phyloP scores from a whole-genome alignment of 1,139 yeast species.

The Yamadazyma taylorii region DNA sequence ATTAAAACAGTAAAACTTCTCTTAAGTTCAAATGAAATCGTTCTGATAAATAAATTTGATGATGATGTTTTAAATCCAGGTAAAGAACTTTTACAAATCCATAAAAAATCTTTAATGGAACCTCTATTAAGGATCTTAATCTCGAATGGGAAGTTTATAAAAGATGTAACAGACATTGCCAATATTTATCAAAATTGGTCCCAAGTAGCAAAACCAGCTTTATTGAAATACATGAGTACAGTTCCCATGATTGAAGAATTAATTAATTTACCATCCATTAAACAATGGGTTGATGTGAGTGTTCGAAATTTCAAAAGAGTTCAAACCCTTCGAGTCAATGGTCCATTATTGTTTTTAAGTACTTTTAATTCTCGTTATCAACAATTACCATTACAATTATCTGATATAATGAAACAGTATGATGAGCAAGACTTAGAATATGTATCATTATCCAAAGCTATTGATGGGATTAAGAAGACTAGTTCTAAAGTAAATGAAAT shows the following conservation, averaged over 20 bases:
- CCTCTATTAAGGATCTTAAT: conserved; percentile 46
- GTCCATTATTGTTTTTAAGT: conserved; percentile 65
- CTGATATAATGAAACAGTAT: conserved; percentile 53
- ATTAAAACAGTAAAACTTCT: conserved; percentile 48
- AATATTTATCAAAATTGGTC: conserved; percentile 70
- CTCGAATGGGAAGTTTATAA: conserved; percentile 66
- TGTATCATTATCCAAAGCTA: conserved; percentile 53
- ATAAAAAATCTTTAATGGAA: conserved; percentile 53
- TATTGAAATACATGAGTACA: conserved; percentile 58
- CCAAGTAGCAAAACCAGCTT: conserved; percentile 46
- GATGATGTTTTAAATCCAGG: conserved; percentile 63
- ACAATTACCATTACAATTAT: conserved; percentile 64
- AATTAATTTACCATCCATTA: conserved; percentile 46
- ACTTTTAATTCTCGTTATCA: conserved; percentile 77
- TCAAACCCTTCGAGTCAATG: conserved; percentile 48
- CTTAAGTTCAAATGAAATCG: conserved; percentile 32
- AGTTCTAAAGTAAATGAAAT: conserved; percentile 46
- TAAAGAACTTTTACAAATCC: conserved; percentile 58
- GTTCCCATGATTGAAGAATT: conserved; percentile 35
- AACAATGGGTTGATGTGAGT: conserved; percentile 53
- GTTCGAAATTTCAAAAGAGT: conserved; percentile 38
- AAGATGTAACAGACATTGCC: conserved; percentile 52
- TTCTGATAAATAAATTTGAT: conserved; percentile 49
- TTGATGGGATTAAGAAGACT: conserved; percentile 39
- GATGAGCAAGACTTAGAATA: conserved; percentile 56